Percentiles rank a stretch among this genome's conserved stretches.
phyloP scores from a whole-genome alignment of 108 stramenopile species.

The Cyclotella cryptica region DNA sequence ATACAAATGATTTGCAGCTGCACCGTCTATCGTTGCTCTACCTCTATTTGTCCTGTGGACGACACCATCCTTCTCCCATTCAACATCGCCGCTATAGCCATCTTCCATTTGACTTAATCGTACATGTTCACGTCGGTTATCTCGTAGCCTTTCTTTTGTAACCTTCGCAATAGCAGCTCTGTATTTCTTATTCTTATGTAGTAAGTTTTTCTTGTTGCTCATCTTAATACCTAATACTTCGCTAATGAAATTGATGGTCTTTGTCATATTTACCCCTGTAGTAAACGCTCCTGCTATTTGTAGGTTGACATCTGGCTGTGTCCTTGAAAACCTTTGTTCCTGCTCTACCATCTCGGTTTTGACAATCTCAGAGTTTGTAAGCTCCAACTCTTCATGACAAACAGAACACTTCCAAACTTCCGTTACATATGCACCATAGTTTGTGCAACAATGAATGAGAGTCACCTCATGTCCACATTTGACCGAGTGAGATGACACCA shows the following conservation, averaged over 20 bases:
- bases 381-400: background rate
- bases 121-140: constrained; percentile 1
- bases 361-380: background rate
- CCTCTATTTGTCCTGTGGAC: background rate
- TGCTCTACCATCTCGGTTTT: background rate
- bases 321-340: background rate
- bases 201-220: background rate
- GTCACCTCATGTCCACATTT: too few species aligned
- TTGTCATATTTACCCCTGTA: background rate
- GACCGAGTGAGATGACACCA: too few species aligned
- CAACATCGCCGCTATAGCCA: constrained; percentile 1
- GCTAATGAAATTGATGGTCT: background rate
- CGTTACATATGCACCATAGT: too few species aligned
- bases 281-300: background rate
- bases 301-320: background rate
- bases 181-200: background rate
- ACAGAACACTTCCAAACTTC: constrained; percentile 5
- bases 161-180: background rate
- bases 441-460: too few species aligned
- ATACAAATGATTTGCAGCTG: background rate
- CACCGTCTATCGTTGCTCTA: background rate
- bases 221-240: constrained; percentile 5
- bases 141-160: background rate
- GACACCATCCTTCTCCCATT: constrained; percentile 4
- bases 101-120: background rate